These are phyloP conservation scores for Bipolaris cookei DNA, from an alignment of 2,329 filamentous ascomycete genomes.

Conservation along the genomic window DNA sequence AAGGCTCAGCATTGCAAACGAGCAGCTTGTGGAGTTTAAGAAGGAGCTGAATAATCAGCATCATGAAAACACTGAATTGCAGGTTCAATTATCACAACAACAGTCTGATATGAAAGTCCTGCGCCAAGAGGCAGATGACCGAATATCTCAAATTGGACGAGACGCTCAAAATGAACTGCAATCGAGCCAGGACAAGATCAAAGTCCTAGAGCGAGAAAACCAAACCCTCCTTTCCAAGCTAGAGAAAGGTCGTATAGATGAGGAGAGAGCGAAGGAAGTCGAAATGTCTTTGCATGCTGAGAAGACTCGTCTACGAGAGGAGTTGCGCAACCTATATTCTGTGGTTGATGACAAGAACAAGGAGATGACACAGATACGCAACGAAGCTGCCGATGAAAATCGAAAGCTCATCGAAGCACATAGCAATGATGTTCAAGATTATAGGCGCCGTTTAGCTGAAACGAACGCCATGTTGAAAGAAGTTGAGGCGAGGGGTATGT, in stretches of 20 bases:
- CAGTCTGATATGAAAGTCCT: slow-evolving; percentile 15
- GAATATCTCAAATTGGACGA: slow-evolving; percentile 7
- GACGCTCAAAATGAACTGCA: slow-evolving; percentile 15
- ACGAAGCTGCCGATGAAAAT: slow-evolving; percentile 4
- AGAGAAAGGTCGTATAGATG: slow-evolving; percentile 14
- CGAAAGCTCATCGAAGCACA: slow-evolving; percentile 6
- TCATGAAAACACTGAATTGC: slow-evolving; percentile 8
- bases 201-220: slow-evolving; percentile 20
- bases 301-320: slow-evolving; percentile 17
- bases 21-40: slow-evolving; percentile 11
- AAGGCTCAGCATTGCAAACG: slow-evolving; percentile 16
- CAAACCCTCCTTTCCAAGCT: slow-evolving; percentile 15
- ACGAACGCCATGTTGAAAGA: slow-evolving; percentile 22
- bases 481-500: slow-evolving; percentile 19
- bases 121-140: slow-evolving; percentile 18
- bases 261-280: slow-evolving; percentile 13
- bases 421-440: slow-evolving; percentile 13
- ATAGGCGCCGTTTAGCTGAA: slow-evolving; percentile 14
- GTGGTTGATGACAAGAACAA: slow-evolving; percentile 3
- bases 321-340: slow-evolving; percentile 16
- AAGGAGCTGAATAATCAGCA: slow-evolving; percentile 11
- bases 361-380: slow-evolving; percentile 12
- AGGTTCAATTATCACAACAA: slow-evolving; percentile 19
- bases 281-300: slow-evolving; percentile 14
- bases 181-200: slow-evolving; percentile 4